These are phyloP conservation scores for Entomortierella parvispora DNA, from an alignment of 192 early-diverging fungal species.

Conservation along the genomic window DNA sequence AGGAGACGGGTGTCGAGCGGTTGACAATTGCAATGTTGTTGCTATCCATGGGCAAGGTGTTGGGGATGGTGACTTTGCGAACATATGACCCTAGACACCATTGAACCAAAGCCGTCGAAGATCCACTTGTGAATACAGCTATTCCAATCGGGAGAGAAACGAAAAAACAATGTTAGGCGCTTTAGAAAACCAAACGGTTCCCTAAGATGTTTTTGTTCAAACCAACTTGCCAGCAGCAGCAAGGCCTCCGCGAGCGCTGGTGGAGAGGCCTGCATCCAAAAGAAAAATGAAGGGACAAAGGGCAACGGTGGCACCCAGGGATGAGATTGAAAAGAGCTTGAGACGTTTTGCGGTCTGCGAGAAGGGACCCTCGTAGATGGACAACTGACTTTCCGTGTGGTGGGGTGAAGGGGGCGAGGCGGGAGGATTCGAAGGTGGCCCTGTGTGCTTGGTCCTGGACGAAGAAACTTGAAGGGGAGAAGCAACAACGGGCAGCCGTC, in stretches of 20 bases:
- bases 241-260: conserved; percentile 56
- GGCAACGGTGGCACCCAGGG: conserved; percentile 58
- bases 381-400: conserved; percentile 28
- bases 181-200: no score
- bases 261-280: conserved; percentile 61
- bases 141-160: neutral
- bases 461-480: neutral
- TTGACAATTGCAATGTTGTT: conserved; percentile 29
- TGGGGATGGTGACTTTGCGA: conserved; percentile 54
- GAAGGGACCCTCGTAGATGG: conserved; percentile 63
- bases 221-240: conserved; percentile 55
- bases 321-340: conserved; percentile 66
- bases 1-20: conserved; percentile 58
- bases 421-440: neutral
- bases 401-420: conserved; percentile 17
- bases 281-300: conserved; percentile 65
- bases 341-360: conserved; percentile 60
- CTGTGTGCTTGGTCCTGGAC: conserved; percentile 3
- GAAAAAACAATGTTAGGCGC: neutral
- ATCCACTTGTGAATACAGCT: conserved; percentile 64
- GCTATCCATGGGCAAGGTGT: neutral
- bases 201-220: no score
- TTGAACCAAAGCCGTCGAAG: conserved; percentile 67
- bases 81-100: conserved; percentile 69
- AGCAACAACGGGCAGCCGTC: conserved; percentile 38